Evolutionary conservation across 2,329 filamentous ascomycete genomes (phyloP), one percentile per base, ranked within the genome.

Genomic region (Lasiodiplodia hormozganensis): DNA sequence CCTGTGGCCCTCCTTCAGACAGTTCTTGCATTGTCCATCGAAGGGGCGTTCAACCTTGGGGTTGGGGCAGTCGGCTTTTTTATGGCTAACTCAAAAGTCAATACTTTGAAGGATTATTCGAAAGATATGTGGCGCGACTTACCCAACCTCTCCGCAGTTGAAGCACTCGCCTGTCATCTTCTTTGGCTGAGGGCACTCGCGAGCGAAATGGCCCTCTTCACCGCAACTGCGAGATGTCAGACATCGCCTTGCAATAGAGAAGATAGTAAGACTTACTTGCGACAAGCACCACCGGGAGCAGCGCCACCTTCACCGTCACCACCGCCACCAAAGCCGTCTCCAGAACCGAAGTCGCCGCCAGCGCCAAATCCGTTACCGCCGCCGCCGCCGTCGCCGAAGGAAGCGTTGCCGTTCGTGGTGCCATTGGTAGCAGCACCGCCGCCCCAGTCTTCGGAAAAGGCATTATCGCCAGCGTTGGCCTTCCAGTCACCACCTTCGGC

Each of bases 1-100:
- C 62, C 79, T 81, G 71, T 87, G 85, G 1, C 76, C 76, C 14
- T 76, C 70, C 67, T 79, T 71, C 75, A 85, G 82, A 78, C 86
- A 87, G 69, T 88, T 85, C 72, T 84, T 86, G 76, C 86, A 93
- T 11, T 81, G 85, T 3, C 89, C 87, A 58, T 82, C 83, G 75
- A 87, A 87, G 14, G 80, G 75, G 65, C 82, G 82, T 68, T 84
- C 81, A 65, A 87, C 84, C 31, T 79, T 80, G 18, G 85, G 84
- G 67, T 90, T 88, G 21, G 86, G 73, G 73, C 89, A 91, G 8
- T 91, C 88, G 1, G 83, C 79, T 78, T 89, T 90, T 78, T 82
- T 87, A 82, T 91, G 89, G 16, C 88, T 86, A 67, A 31, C 21
- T 58, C 5, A 4, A 21, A 21, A 21, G 25, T 53, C 25, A 53